These are phyloP conservation scores for Boletus sp. DNA, from an alignment of 768 basidiomycete species.

Conservation along the genomic window DNA sequence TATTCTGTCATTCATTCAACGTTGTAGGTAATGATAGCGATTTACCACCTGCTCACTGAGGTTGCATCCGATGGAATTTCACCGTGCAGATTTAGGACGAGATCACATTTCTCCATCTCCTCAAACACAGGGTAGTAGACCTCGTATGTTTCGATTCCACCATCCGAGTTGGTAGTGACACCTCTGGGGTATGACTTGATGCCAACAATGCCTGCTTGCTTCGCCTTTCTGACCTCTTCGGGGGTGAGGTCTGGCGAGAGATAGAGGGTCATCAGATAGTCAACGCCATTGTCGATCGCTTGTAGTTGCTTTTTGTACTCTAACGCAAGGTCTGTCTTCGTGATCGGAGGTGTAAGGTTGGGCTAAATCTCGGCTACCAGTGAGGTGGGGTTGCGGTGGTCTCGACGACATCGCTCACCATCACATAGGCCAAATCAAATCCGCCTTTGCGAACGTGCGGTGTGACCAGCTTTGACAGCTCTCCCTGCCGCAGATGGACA, in stretches of 20 bases:
- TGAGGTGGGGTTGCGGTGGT: constrained; percentile 7
- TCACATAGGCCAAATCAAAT: constrained; percentile 90
- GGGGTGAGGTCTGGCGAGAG: constrained; percentile 89
- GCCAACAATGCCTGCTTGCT: constrained; percentile 75
- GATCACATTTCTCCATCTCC: constrained; percentile 88
- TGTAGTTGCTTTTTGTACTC: constrained; percentile 76
- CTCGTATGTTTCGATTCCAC: constrained; percentile 95
- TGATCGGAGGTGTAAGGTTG: constrained; percentile 88
- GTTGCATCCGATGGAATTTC: constrained; percentile 87
- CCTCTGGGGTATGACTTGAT: constrained; percentile 98
- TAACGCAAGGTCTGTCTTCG: constrained; percentile 73
- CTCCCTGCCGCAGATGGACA: constrained; percentile 91
- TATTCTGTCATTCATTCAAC: constrained; percentile 51
- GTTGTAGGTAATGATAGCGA: not conserved
- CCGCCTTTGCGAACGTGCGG: constrained; percentile 91
- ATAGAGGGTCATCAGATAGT: constrained; percentile 96
- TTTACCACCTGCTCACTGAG: constrained; percentile 38
- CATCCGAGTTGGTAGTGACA: constrained; percentile 95
- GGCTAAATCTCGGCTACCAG: constrained; percentile 59
- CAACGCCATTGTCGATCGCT: constrained; percentile 67
- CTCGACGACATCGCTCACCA: constrained; percentile 53
- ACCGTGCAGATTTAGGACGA: constrained; percentile 96
- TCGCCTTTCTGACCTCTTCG: constrained; percentile 86
- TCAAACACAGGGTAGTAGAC: constrained; percentile 90
- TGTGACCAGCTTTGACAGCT: constrained; percentile 75